Evolutionary conservation across 2,329 filamentous ascomycete genomes (phyloP), one percentile per base, ranked within the genome.

Genomic region (Alternaria sp.): DNA sequence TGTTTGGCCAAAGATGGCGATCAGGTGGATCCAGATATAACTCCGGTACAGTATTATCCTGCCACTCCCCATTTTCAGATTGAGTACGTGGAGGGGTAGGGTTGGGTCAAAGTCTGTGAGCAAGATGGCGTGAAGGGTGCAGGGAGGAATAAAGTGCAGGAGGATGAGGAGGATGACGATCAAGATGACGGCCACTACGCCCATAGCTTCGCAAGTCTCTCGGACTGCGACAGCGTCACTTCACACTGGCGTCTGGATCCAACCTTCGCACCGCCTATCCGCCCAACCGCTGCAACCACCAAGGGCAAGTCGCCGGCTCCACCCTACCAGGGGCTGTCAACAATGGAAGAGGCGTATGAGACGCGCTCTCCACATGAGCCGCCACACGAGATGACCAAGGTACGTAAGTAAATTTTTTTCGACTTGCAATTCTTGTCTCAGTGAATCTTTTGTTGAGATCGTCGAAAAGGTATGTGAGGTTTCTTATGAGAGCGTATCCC

Each of bases 221-320:
- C 55, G 14, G 55, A 55, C 18, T 46, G 51, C 11, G 55, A 62
- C 4, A 56, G 42, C 3, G 34, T 47, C 12, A 60, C 52, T 0
- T 46, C 46, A 1, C 41, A 61, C 9, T 47, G 57, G 47, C 48
- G 51, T 14, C 3, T 56, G 14, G 58, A 55, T 14, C 26, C 30
- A 18, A 7, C 16, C n/a, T 30, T 43, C 2, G 12, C 20, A 12
- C 1, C 14, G 20, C 34, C 14, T 4, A 2, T 28, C 2, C 26
- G 5, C 7, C 4, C 11, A 1, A 18, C 2, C 12, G 9, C 26
- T 41, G 1, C 5, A 14, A 16, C 2, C 16, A 30, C 11, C 1
- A 12, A 32, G 4, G 18, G 41, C 16, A 41, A 3, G 3, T 43
- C 32, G 4, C 24, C 20, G 7, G 4, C 6, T 7, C 16, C 39